phyloP scores from a whole-genome alignment of 306 rosid genomes.

The Comarum palustre region DNA sequence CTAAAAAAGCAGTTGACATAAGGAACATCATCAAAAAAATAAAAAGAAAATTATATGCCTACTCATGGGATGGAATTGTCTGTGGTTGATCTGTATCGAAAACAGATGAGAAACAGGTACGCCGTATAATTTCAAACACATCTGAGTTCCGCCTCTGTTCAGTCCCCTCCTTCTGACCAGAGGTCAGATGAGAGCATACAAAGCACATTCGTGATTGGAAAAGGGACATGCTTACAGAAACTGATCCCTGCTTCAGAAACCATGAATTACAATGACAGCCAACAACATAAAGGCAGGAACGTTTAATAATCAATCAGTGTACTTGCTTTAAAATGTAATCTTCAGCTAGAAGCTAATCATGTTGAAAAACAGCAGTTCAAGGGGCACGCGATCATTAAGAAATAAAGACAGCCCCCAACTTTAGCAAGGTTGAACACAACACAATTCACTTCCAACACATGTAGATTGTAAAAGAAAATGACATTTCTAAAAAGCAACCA shows the following conservation, averaged over 20 bases:
- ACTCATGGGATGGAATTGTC: conserved; percentile 92
- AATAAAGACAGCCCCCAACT: conserved; percentile 1
- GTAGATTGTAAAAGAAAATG: background rate
- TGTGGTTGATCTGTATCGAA: conserved; percentile 69
- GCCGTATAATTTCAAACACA: conserved; percentile 71
- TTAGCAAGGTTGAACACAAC: background rate
- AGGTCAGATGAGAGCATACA: conserved; percentile 91
- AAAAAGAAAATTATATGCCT: conserved; percentile 30
- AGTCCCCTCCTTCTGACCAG: conserved; percentile 88
- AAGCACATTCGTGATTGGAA: conserved; percentile 88
- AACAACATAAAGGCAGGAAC: conserved; percentile 18
- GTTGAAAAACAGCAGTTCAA: conserved; percentile 14
- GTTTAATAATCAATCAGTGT: conserved; percentile 20
- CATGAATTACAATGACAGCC: conserved; percentile 23
- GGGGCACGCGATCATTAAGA: background rate
- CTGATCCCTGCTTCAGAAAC: conserved; percentile 75
- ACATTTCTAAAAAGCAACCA: background rate
- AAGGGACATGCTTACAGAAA: conserved; percentile 88
- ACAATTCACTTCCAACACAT: background rate
- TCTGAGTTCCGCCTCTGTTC: conserved; percentile 80
- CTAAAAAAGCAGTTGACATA: background rate
- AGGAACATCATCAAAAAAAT: background rate
- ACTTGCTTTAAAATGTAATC: conserved; percentile 6
- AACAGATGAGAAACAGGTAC: conserved; percentile 76
- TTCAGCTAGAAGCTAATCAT: conserved; percentile 14